Conservation (phyloP, 805 yeast species). For the Kazachstania bromeliacearum region DNA sequence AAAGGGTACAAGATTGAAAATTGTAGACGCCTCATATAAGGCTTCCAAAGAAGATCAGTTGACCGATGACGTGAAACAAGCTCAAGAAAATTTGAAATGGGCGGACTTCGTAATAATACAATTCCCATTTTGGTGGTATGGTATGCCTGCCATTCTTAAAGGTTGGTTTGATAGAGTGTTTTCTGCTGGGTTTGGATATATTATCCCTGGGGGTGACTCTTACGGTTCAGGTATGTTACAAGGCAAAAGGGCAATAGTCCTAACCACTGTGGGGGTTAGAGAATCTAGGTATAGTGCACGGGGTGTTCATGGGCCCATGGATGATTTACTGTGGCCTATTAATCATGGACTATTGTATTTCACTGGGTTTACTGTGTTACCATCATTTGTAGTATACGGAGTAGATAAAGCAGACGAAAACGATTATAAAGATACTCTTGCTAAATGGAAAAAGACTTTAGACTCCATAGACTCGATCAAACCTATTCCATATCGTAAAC, state of each 20-base stretch:
- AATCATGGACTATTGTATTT: slow-evolving; percentile 17
- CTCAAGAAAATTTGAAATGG: slow-evolving; percentile 21
- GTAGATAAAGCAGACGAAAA: slow-evolving; percentile 7
- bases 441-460: slow-evolving; percentile 3
- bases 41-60: slow-evolving; percentile 8
- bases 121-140: slow-evolving; percentile 23
- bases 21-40: slow-evolving; percentile 8
- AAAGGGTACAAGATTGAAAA: slow-evolving; percentile 7
- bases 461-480: slow-evolving; percentile 4
- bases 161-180: slow-evolving; percentile 24
- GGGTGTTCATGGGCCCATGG: slow-evolving; percentile 17
- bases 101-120: slow-evolving; percentile 17
- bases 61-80: slow-evolving; percentile 17
- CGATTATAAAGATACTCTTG: slow-evolving; percentile 2
- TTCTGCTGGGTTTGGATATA: slow-evolving; percentile 16
- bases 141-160: slow-evolving; percentile 22
- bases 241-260: slow-evolving; percentile 15
- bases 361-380: slow-evolving; percentile 17
- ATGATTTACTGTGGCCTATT: slow-evolving; percentile 18
- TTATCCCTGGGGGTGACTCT: slow-evolving; percentile 6
- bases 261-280: slow-evolving; percentile 12
- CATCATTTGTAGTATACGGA: slow-evolving; percentile 11
- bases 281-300: slow-evolving; percentile 8
- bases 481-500: slow-evolving; percentile 13
- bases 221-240: slow-evolving; percentile 17